Conservation (phyloP, 257 asterid species). For the Solanum ahanhuiri region DNA sequence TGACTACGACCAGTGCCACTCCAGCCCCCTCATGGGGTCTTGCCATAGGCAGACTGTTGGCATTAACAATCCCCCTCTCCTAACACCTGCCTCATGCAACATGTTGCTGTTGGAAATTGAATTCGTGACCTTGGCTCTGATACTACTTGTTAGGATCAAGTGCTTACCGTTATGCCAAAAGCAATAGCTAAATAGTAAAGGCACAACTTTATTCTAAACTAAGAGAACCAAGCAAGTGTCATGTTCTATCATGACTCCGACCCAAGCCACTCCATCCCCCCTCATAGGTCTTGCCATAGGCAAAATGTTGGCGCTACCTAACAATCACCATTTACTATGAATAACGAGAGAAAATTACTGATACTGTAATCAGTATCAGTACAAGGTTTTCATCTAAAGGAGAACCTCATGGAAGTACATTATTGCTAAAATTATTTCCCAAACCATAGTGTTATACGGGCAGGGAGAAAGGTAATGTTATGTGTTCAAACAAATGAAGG, state of each 20-base stretch:
- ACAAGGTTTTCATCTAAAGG: not conserved
- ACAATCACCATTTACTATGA: not conserved
- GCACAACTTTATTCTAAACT: not conserved
- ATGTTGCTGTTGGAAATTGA: not conserved
- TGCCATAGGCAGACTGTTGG: too few species aligned
- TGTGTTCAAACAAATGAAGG: too few species aligned
- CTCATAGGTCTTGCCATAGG: not conserved
- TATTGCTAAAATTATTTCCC: not conserved
- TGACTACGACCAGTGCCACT: too few species aligned
- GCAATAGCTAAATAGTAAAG: not conserved
- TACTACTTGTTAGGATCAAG: not conserved
- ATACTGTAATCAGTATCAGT: not conserved
- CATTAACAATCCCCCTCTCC: too few species aligned
- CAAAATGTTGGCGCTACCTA: not conserved
- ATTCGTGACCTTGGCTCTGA: not conserved
- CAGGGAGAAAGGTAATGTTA: not conserved
- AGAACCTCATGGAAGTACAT: not conserved
- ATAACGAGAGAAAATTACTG: not conserved
- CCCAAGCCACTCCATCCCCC: not conserved
- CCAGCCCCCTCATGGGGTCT: too few species aligned
- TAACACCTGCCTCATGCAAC: not conserved
- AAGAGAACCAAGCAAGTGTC: not conserved
- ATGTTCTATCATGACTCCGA: not conserved
- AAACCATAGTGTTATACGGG: not conserved
- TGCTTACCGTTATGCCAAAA: not conserved